These are phyloP conservation scores for Apiotrichum mycotoxinovorans DNA, from an alignment of 1,284 basidiomycete genomes.

Conservation along the genomic window DNA sequence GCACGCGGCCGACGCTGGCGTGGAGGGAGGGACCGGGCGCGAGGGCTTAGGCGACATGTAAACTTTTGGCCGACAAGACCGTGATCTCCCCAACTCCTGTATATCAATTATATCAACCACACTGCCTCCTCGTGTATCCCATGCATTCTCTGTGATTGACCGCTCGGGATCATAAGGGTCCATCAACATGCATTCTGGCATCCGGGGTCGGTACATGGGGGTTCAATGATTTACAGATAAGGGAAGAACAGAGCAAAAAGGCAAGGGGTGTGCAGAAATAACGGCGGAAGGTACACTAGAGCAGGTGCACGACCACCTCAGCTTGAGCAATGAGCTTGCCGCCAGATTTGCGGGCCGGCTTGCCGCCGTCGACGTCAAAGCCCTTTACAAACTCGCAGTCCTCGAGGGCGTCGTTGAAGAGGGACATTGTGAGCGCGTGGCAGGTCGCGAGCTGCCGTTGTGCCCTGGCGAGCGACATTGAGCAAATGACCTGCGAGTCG, in stretches of 20 bases:
- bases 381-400: neutral
- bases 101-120: neutral
- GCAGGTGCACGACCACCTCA: neutral
- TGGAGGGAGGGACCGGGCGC: constrained; percentile 9
- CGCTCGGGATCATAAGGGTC: too few species aligned
- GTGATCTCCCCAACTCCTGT: too few species aligned
- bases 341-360: neutral
- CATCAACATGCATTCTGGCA: too few species aligned
- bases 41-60: neutral
- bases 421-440: constrained; percentile 33
- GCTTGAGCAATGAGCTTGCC: neutral
- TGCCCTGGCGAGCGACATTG: constrained; percentile 17
- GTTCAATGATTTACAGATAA: too few species aligned
- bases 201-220: too few species aligned
- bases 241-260: too few species aligned
- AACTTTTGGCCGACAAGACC: neutral
- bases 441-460: constrained; percentile 25
- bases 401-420: constrained; percentile 5
- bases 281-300: neutral
- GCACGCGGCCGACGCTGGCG: constrained; percentile 4
- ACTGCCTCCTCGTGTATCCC: neutral
- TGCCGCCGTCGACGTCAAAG: neutral
- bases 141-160: neutral
- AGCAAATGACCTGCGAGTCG: constrained; percentile 34
- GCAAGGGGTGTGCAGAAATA: too few species aligned